Evolutionary conservation across 345 rosid genomes (phyloP), one percentile per base, ranked within the genome.

Genomic region (Toxicodendron radicans): DNA sequence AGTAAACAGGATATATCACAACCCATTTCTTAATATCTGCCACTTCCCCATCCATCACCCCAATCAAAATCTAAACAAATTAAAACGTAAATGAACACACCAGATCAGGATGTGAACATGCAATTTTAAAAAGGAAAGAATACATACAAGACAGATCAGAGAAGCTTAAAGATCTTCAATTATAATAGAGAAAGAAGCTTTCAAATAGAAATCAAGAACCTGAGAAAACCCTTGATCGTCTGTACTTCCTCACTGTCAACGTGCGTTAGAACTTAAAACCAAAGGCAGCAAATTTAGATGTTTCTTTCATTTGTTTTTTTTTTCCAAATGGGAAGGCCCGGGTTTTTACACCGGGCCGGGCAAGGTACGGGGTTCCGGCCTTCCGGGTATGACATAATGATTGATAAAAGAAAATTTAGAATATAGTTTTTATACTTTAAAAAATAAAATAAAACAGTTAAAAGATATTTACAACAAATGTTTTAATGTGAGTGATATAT

Each of bases 1-100:
- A 89, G 79, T 90, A 93, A 48, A 91, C 89, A 9, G 97, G 99
- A 74, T 92, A 93, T 59, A 96, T n/a, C 71, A 93, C 87, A 38
- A 86, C 73, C 98, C 97, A 92, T 77, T 88, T 93, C 88, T 90
- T 89, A 27, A 86, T 79, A 74, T 66, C 79, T 1, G 81, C 69
- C 57, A 38, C 23, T 61, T 84, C 83, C 43, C 64, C 83, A 70
- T 86, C 89, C 97, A 88, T 87, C 73, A 78, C 52, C 66, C 65
- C 5, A 20, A 12, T n/a, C 4, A 66, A 1, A 60, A 35, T 30
- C 65, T 32, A 49, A 21, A 17, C 10, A 46, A 7, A 38, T 38
- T 8, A 8, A 7, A 38, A 38, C 43, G 43, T 38, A 5, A 7
- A 6, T 38, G 1, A 38, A 38, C 1, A 38, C 8, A 38, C 0